Percentiles rank a stretch among this genome's conserved stretches.
These are phyloP conservation scores for Lentinula boryana DNA, from an alignment of 768 basidiomycete genomes.

Conservation along the genomic window DNA sequence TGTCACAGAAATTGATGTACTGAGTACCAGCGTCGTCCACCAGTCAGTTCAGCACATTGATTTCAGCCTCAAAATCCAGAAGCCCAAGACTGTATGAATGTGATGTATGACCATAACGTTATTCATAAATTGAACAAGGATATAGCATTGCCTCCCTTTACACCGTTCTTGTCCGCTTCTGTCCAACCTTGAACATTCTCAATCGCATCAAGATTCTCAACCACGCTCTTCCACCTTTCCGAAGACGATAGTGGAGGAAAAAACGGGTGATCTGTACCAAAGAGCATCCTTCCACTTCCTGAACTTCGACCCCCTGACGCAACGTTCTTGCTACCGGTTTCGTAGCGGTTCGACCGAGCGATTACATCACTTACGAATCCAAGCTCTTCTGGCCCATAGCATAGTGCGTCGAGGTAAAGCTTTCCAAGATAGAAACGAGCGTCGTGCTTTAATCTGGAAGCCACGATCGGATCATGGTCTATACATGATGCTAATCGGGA, in stretches of 20 bases:
- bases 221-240: slow-evolving; percentile 80
- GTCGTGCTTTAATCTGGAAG: slow-evolving; percentile 70
- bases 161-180: slow-evolving; percentile 53
- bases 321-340: slow-evolving; percentile 21
- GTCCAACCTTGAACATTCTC: slow-evolving; percentile 57
- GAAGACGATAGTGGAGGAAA: slow-evolving; percentile 71
- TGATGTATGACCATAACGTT: slow-evolving; percentile 1
- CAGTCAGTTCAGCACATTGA: slow-evolving; percentile 93
- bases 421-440: slow-evolving; percentile 78
- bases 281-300: slow-evolving; percentile 62
- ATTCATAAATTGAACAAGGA: slow-evolving; percentile 51
- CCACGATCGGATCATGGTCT: slow-evolving; percentile 76
- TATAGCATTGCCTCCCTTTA: slow-evolving; percentile 70
- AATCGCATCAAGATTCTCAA: slow-evolving; percentile 82
- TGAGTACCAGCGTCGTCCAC: slow-evolving; percentile 87
- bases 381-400: slow-evolving; percentile 83
- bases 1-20: slow-evolving; percentile 80
- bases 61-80: slow-evolving; percentile 94
- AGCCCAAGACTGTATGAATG: slow-evolving; percentile 30
- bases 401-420: slow-evolving; percentile 82
- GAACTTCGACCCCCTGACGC: slow-evolving; percentile 28
- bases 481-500: slow-evolving; percentile 84
- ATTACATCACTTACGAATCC: slow-evolving; percentile 71
- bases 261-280: slow-evolving; percentile 89
- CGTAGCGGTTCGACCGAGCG: slow-evolving; percentile 50